phyloP scores from a whole-genome alignment of 371 early-diverging fungal species.

The Rhizopus delemar region DNA sequence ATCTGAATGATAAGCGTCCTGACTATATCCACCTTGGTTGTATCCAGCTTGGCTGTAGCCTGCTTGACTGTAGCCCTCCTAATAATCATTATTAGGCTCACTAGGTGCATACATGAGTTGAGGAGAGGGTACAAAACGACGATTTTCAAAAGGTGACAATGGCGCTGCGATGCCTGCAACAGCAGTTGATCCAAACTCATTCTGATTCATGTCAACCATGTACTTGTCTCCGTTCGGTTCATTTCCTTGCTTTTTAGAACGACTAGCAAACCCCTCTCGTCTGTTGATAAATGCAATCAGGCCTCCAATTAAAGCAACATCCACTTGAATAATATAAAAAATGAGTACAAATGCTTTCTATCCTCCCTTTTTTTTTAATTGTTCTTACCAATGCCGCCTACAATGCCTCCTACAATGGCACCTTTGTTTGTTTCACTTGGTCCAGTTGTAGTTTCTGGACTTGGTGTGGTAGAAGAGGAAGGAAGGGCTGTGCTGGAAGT shows the following conservation, averaged over 20 bases:
- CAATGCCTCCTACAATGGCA: slow-evolving; percentile 21
- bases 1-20: slow-evolving; percentile 5
- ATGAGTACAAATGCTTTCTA: slow-evolving; percentile 1
- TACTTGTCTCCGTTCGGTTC: slow-evolving; percentile 15
- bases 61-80: slow-evolving; percentile 10
- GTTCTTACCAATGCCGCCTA: slow-evolving; percentile 27
- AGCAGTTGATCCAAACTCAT: slow-evolving; percentile 20
- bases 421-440: neutral
- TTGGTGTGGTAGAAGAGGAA: neutral
- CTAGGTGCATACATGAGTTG: slow-evolving; percentile 1
- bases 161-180: slow-evolving; percentile 15
- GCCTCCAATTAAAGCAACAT: slow-evolving; percentile 46
- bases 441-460: neutral
- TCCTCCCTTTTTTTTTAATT: neutral
- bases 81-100: slow-evolving; percentile 16
- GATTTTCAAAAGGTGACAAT: slow-evolving; percentile 24
- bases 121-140: slow-evolving; percentile 18
- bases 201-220: slow-evolving; percentile 28
- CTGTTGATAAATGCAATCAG: slow-evolving; percentile 40
- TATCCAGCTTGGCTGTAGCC: slow-evolving; percentile 4
- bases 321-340: slow-evolving; percentile 27
- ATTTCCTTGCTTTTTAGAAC: slow-evolving; percentile 14
- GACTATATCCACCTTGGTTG: slow-evolving; percentile 14
- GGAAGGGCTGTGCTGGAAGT: neutral
- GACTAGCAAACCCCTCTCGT: slow-evolving; percentile 32